A percentile compares a stretch with the other conserved stretches of the same genome.
phyloP scores from a whole-genome alignment of 139 green algal genomes.

The Chlorella sp. region DNA sequence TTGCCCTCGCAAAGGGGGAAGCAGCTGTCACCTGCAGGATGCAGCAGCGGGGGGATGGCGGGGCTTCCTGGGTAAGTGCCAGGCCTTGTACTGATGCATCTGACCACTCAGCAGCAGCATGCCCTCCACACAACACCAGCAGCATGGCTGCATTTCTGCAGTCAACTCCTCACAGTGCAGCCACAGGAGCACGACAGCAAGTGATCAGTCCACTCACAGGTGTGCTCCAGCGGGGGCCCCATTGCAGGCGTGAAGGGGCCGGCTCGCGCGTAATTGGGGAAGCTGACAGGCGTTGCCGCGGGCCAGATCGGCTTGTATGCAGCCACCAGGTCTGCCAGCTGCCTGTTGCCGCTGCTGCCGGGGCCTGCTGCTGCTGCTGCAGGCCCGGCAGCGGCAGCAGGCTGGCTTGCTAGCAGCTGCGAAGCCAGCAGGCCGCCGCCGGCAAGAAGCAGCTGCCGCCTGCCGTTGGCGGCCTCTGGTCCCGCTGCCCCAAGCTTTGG shows the following conservation, averaged over 20 bases:
- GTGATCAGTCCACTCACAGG: background rate
- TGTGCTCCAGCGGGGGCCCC: conserved; percentile 85
- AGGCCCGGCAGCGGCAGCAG: background rate
- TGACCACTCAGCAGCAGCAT: too few species aligned
- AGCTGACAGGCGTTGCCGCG: background rate
- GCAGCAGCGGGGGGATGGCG: background rate
- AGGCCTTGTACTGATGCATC: too few species aligned
- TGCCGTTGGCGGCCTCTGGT: background rate
- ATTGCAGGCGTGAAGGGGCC: conserved; percentile 62
- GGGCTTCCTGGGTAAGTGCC: too few species aligned
- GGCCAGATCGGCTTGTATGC: conserved; percentile 2
- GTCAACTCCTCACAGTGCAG: too few species aligned
- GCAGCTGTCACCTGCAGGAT: conserved; percentile 44
- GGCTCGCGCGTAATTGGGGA: conserved; percentile 49
- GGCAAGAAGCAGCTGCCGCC: conserved; percentile 5
- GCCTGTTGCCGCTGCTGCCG: background rate
- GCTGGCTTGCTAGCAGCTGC: background rate
- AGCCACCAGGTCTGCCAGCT: background rate
- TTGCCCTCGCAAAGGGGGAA: conserved; percentile 76
- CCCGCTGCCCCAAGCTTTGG: background rate
- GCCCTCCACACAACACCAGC: too few species aligned
- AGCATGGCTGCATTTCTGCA: too few species aligned
- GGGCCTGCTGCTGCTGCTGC: background rate
- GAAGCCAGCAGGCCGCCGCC: background rate
- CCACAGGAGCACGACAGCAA: background rate